Base-by-base conservation (phyloP, 805 yeast genomes). In the Candida chauliodis region DNA sequence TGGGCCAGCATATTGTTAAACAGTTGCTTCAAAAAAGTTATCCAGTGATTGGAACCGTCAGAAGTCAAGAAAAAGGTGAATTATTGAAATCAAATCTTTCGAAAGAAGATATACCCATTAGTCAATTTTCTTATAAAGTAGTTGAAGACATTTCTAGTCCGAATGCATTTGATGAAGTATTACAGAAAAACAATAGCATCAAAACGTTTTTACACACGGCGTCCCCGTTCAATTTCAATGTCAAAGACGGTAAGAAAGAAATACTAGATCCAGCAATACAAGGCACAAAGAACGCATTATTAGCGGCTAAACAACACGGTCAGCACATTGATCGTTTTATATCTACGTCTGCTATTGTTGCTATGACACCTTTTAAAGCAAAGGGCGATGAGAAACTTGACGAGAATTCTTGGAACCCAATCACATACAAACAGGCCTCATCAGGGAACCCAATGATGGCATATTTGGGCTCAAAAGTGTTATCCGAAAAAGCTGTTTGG, bases 1-100 rank as follows among this genome's bases (percentile, higher is more conserved):
- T 77, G 37, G 81, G 81, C 19, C 71, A 63, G 45, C 76, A 75
- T 47, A 58, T 75, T n/a, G 59, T 75, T 32, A 58, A 62, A 29
- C 50, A 51, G n/a, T 62, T 76, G 32, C 44, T 76, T 22, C 48
- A 52, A 3, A 55, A 61, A 15, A 62, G 59, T 9, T 74, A 75
- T 45, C 51, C 52, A 8, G 81, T 76, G 3, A 59, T 76, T 34
- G 81, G 79, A 18, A 61, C 79, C 4, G 79, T 69, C 1, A 61
- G 82, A 48, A 59, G 73, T 9, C 48, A 54, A 30, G 61, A 50
- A 4, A 75, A 74, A 46, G 75, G 71, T n/a, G 71, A 65, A 7
- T 46, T 53, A 4, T 47, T 75, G 36, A 41, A 43, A 21, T 44
- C 39, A 34, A 38, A 47, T 41, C 62, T 75, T 43, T 46, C 55